Conservation (phyloP, 768 basidiomycete genomes). For the Boletus tomentosulus region DNA sequence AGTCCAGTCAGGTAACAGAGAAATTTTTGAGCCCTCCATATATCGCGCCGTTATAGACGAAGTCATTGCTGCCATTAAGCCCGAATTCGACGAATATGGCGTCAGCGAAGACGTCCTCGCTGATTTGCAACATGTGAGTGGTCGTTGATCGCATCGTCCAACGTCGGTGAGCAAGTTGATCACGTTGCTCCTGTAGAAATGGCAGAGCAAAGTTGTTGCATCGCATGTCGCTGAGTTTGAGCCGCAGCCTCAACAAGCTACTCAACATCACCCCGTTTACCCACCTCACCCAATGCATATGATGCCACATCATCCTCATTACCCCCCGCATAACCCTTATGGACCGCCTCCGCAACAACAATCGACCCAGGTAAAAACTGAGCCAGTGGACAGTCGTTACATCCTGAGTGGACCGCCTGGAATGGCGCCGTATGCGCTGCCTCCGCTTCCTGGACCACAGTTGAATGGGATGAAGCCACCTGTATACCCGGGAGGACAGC, state of each 20-base stretch:
- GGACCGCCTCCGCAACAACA: slow-evolving; percentile 31
- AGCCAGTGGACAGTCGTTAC: slow-evolving; percentile 68
- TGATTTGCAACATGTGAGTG: slow-evolving; percentile 82
- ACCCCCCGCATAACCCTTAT: slow-evolving; percentile 51
- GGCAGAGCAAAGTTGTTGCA: slow-evolving; percentile 92
- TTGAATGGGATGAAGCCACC: slow-evolving; percentile 50
- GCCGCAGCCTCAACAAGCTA: slow-evolving; percentile 44
- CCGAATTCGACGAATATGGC: slow-evolving; percentile 96
- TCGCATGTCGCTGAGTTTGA: slow-evolving; percentile 95
- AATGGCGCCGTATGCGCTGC: slow-evolving; percentile 49
- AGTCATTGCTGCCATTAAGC: slow-evolving; percentile 80
- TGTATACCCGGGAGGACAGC: slow-evolving; percentile 55
- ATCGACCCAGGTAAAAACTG: slow-evolving; percentile 61
- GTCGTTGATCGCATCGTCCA: slow-evolving; percentile 9
- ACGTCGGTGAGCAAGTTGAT: slow-evolving; percentile 8
- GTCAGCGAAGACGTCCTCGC: slow-evolving; percentile 87
- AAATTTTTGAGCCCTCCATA: slow-evolving; percentile 73
- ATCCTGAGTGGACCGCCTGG: slow-evolving; percentile 46
- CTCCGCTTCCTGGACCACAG: slow-evolving; percentile 62
- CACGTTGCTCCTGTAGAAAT: slow-evolving; percentile 57
- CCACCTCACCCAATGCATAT: slow-evolving; percentile 62
- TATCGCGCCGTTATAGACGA: slow-evolving; percentile 97
- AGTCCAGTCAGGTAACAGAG: slow-evolving; percentile 50
- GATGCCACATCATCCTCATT: slow-evolving; percentile 53
- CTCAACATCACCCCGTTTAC: slow-evolving; percentile 48